Evolutionary conservation across 2,329 filamentous ascomycete genomes (phyloP).

Genomic region (Aspergillus sp.): DNA sequence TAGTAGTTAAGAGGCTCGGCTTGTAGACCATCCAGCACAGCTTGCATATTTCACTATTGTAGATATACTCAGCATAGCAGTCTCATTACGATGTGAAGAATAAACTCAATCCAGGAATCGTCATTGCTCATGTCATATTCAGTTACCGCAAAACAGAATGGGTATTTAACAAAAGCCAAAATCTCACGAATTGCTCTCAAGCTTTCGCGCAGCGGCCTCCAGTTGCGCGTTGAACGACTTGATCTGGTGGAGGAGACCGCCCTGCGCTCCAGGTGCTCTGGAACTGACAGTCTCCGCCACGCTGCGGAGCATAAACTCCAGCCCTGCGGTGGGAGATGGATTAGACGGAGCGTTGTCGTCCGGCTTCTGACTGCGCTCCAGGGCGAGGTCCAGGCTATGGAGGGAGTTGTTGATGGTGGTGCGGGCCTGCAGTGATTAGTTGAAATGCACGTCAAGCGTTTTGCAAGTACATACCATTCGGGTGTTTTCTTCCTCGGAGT

Average conservation of each 20-base stretch:
- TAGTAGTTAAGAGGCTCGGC: not conserved
- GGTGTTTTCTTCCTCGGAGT: constrained; percentile 38
- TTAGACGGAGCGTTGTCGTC: constrained; percentile 16
- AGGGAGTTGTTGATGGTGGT: constrained; percentile 43
- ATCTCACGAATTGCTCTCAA: constrained; percentile 22
- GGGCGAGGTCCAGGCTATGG: constrained; percentile 40
- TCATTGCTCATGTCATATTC: not conserved
- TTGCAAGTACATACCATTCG: constrained; percentile 29
- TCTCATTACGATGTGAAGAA: not conserved
- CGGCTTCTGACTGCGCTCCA: constrained; percentile 37
- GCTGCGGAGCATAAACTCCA: constrained; percentile 44
- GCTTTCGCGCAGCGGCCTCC: constrained; percentile 31
- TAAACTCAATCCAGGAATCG: not conserved
- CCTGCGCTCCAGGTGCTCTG: constrained; percentile 35
- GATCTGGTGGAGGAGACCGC: constrained; percentile 42
- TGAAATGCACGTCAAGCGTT: not conserved
- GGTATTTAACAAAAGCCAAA: not conserved
- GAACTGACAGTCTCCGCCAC: constrained; percentile 43
- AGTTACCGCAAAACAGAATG: not conserved
- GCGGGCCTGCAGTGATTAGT: constrained; percentile 28
- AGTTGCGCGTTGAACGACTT: constrained; percentile 44
- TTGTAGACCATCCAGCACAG: not conserved
- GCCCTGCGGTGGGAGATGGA: constrained; percentile 28
- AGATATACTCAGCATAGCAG: too few species aligned
- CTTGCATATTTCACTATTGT: too few species aligned